Conservation (phyloP, 2,329 filamentous ascomycete species). For the Colletotrichum tropicale region DNA sequence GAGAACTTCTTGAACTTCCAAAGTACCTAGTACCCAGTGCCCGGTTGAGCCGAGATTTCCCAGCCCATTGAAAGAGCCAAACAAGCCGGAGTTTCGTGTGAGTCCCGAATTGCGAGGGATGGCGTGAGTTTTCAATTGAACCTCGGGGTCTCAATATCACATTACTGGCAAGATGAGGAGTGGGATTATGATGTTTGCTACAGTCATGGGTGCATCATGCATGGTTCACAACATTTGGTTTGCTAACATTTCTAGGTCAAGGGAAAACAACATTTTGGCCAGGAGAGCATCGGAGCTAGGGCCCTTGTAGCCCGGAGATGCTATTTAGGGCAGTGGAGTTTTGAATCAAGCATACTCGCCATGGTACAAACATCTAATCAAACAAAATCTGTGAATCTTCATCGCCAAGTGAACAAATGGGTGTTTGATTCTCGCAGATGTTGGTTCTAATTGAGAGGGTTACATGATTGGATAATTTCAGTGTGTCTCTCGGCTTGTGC, state of each 20-base stretch:
- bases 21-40: background rate
- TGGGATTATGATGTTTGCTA: background rate
- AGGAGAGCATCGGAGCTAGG: background rate
- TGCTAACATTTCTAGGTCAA: background rate
- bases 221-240: background rate
- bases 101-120: background rate
- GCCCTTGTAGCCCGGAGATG: background rate
- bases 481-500: background rate
- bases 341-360: background rate
- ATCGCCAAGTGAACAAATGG: background rate
- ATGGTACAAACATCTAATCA: background rate
- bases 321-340: background rate
- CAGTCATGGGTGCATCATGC: background rate
- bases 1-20: background rate
- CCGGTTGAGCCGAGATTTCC: background rate
- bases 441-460: background rate
- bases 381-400: background rate
- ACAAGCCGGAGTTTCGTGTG: background rate
- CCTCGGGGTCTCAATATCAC: background rate
- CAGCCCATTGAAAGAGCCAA: background rate
- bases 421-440: background rate
- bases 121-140: background rate
- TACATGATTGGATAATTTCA: background rate
- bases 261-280: background rate
- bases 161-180: background rate